phyloP scores from a whole-genome alignment of 2,329 filamentous ascomycete species.

The Hortaea werneckii region DNA sequence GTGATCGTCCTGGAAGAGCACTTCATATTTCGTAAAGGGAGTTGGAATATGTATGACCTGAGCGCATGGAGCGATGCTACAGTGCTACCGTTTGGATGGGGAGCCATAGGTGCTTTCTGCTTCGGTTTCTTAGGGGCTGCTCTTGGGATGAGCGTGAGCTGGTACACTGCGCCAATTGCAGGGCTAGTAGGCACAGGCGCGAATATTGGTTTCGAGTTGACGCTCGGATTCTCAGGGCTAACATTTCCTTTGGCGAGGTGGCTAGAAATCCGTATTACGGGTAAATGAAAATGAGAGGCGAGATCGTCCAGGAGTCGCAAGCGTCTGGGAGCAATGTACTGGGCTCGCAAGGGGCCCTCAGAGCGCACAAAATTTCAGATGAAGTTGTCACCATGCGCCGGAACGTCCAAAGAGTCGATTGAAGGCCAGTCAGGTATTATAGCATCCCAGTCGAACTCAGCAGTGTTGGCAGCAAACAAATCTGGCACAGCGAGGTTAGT shows the following conservation, averaged over 20 bases:
- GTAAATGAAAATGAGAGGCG: background rate
- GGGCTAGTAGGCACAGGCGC: background rate
- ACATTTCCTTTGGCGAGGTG: background rate
- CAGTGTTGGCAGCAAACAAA: background rate
- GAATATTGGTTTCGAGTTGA: background rate
- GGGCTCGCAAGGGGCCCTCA: too few relatives aligned
- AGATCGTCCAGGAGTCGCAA: too few relatives aligned
- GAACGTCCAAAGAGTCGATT: too few relatives aligned
- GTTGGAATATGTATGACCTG: background rate
- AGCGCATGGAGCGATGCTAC: background rate
- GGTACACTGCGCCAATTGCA: background rate
- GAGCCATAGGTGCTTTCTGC: background rate
- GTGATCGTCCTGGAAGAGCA: background rate
- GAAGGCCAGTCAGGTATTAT: background rate
- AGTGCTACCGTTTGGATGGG: background rate
- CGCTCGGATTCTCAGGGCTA: background rate
- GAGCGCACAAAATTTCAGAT: too few relatives aligned
- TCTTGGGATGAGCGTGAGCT: background rate
- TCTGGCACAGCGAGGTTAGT: background rate
- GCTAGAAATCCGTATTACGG: background rate
- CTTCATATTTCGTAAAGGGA: background rate
- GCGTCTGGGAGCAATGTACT: too few relatives aligned
- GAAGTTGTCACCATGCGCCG: too few relatives aligned
- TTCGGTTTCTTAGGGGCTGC: background rate
- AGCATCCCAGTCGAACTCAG: background rate